phyloP scores from a whole-genome alignment of 148 eudicot species.

The Euryodendron excelsum region DNA sequence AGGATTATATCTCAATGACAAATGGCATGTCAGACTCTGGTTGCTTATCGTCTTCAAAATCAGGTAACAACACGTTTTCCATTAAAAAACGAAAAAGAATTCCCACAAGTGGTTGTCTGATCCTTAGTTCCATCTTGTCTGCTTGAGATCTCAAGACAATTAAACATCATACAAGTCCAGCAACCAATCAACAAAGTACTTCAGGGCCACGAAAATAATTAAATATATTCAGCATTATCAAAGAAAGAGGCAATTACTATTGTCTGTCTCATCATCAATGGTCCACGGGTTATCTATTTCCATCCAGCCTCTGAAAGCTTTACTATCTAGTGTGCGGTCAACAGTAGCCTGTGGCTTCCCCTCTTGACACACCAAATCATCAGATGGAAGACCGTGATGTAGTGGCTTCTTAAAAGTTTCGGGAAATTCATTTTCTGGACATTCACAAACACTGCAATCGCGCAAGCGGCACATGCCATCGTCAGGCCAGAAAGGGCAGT shows the following conservation, averaged over 20 bases:
- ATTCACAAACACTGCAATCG: constrained; percentile 91
- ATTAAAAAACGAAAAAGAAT: neutral
- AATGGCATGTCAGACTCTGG: too few relatives aligned
- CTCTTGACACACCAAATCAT: constrained; percentile 79
- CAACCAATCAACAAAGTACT: constrained; percentile 5
- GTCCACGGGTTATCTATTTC: constrained; percentile 94
- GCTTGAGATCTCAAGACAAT: neutral
- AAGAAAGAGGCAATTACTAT: constrained; percentile 37
- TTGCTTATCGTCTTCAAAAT: neutral
- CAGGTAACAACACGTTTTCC: neutral
- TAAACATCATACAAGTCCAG: neutral
- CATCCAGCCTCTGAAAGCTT: constrained; percentile 71
- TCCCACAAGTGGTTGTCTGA: neutral
- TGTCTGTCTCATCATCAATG: constrained; percentile 81
- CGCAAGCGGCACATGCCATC: constrained; percentile 87
- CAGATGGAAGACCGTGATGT: constrained; percentile 38
- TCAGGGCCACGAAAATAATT: neutral
- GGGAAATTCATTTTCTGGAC: constrained; percentile 85
- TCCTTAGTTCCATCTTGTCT: neutral
- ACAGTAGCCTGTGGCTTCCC: constrained; percentile 81
- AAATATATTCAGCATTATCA: neutral
- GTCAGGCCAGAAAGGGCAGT: constrained; percentile 92
- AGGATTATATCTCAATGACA: too few relatives aligned
- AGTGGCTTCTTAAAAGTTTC: constrained; percentile 64
- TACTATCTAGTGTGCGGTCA: constrained; percentile 74